Evolutionary conservation across 2,329 filamentous ascomycete species (phyloP).

Genomic region (Meredithiella fracta): DNA sequence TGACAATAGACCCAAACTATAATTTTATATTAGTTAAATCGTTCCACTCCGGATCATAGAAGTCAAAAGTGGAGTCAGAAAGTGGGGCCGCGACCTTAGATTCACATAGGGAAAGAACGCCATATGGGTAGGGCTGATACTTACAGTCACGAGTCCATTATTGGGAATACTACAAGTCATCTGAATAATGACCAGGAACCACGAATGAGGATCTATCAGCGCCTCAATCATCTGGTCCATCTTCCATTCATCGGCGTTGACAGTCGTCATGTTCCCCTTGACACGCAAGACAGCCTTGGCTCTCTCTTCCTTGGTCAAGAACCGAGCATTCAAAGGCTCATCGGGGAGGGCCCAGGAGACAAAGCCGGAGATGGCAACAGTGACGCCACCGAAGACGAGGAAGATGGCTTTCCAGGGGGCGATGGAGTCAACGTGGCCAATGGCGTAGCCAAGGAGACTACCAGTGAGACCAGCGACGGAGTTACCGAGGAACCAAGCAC

Average conservation of each 20-base stretch:
- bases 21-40: neutral
- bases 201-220: constrained; percentile 18
- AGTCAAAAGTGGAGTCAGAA: neutral
- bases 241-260: constrained; percentile 18
- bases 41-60: neutral
- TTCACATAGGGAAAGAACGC: too few relatives aligned
- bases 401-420: constrained; percentile 41
- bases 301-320: constrained; percentile 18
- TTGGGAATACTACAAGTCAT: constrained; percentile 20
- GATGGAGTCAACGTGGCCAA: constrained; percentile 21
- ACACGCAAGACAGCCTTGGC: constrained; percentile 21
- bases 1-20: constrained; percentile 19
- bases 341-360: constrained; percentile 44
- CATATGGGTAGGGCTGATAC: neutral
- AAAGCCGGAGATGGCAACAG: constrained; percentile 33
- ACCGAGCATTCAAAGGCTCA: constrained; percentile 20
- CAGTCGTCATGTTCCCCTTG: constrained; percentile 19
- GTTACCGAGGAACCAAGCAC: constrained; percentile 19
- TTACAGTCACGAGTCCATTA: constrained; percentile 19
- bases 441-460: constrained; percentile 16
- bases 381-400: constrained; percentile 40
- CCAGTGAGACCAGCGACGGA: constrained; percentile 19
- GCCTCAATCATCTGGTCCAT: constrained; percentile 20
- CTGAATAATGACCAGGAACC: constrained; percentile 18
- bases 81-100: neutral